A percentile compares a stretch with the other conserved stretches of the same genome.
These are phyloP conservation scores for Lachnellula arida DNA, from an alignment of 2,329 filamentous ascomycete species.

Conservation along the genomic window DNA sequence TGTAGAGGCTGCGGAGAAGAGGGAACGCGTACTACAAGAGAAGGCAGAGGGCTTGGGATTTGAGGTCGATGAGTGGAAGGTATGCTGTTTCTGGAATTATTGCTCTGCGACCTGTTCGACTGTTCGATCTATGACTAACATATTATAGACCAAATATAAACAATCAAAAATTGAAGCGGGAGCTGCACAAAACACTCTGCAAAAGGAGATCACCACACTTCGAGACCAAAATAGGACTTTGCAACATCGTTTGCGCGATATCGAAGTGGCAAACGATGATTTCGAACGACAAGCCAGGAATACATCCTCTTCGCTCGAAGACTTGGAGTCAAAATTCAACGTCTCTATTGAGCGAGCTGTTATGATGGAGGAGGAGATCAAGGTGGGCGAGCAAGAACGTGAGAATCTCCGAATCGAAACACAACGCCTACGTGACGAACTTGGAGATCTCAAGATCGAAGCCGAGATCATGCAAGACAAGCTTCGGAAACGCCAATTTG, in stretches of 20 bases:
- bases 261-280: conserved; percentile 97
- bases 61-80: conserved; percentile 98
- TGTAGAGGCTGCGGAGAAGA: conserved; percentile 90
- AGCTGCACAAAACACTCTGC: conserved; percentile 74
- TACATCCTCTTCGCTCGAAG: conserved; percentile 91
- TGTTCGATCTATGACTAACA: conserved; percentile 6
- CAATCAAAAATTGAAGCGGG: conserved; percentile 88
- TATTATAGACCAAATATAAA: conserved; percentile 79
- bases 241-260: conserved; percentile 82
- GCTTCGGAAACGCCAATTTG: conserved; percentile 68
- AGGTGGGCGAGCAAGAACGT: conserved; percentile 83
- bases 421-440: conserved; percentile 83
- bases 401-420: conserved; percentile 84
- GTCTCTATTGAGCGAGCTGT: conserved; percentile 87
- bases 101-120: not conserved
- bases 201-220: conserved; percentile 92
- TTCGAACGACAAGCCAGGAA: conserved; percentile 95
- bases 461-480: conserved; percentile 93
- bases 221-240: conserved; percentile 79
- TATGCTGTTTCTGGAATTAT: conserved; percentile 40
- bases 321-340: conserved; percentile 96
- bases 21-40: conserved; percentile 78
- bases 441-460: conserved; percentile 91
- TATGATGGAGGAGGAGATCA: conserved; percentile 93
- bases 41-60: conserved; percentile 81